Base-by-base conservation (phyloP, 1,284 basidiomycete species). In the Apiotrichum gracile region DNA sequence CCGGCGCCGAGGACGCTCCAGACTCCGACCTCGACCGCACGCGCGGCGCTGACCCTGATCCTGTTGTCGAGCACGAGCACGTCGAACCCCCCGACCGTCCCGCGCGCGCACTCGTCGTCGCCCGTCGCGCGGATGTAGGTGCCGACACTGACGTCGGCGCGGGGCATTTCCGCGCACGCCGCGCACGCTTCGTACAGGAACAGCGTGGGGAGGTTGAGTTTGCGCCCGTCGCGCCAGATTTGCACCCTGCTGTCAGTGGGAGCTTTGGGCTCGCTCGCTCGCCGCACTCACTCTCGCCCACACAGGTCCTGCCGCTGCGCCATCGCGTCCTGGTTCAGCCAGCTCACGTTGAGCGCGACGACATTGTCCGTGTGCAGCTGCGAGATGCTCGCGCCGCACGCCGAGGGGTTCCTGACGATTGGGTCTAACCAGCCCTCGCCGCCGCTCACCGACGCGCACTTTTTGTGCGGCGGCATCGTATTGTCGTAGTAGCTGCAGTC, bases 111-210 rank as follows among this genome's bases (percentile, higher is more conserved):
- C 13, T 41, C 24, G 21, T 13, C 38, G 27, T 59, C 57, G 8
- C 57, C 57, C 5, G 53, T 55, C 3, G 49, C 53, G 14, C 37
- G 31, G 12, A 55, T 22, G 45, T 59, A 59, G 5, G 40, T 51
- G 21, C 22, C 33, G 8, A 59, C 47, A 26, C 51, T 53, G 5
- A 59, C 33, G 47, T 59, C 57, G 22, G 52, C 49, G 45, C 53
- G 50, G 3, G 44, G 57, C 27, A 44, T 25, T 6, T 35, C 17
- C n/a, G 47, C 47, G 37, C 57, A 59, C 21, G 57, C 57, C 26
- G 55, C 53, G 45, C 57, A 59, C 4, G 43, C 57, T 16, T 59
- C 57, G 53, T 51, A 59, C 51, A 59, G 53, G 41, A 59, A 55
- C 39, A 55, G 44, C 16, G 48, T 48, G 7, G 42, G 41, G 27